These are phyloP conservation scores for Tylopilus sp. DNA, from an alignment of 1,284 basidiomycete species.

Conservation along the genomic window DNA sequence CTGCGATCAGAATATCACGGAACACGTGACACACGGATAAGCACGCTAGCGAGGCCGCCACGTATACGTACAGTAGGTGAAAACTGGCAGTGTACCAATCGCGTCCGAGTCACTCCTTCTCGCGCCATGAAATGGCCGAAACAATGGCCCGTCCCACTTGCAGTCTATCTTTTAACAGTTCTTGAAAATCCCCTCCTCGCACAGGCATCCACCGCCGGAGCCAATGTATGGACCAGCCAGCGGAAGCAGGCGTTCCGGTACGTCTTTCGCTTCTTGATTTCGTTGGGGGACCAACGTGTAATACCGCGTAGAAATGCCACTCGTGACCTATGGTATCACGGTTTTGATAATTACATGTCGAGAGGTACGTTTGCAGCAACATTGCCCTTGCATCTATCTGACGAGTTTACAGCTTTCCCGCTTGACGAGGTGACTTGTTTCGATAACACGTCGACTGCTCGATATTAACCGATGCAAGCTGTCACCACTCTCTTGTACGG, in stretches of 20 bases:
- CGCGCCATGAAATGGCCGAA: slow-evolving; percentile 63
- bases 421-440: slow-evolving; percentile 63
- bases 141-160: slow-evolving; percentile 57
- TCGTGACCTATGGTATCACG: slow-evolving; percentile 79
- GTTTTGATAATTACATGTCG: slow-evolving; percentile 77
- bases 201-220: slow-evolving; percentile 33
- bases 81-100: too few species aligned
- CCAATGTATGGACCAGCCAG: slow-evolving; percentile 54
- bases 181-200: slow-evolving; percentile 46
- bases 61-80: too few species aligned
- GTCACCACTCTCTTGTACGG: slow-evolving; percentile 81
- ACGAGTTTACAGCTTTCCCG: slow-evolving; percentile 62
- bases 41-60: slow-evolving; percentile 1
- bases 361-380: slow-evolving; percentile 52
- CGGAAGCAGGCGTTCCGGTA: slow-evolving; percentile 65
- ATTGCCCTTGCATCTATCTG: background rate
- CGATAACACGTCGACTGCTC: slow-evolving; percentile 2
- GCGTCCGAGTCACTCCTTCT: too few species aligned
- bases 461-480: slow-evolving; percentile 49
- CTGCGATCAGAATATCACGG: background rate
- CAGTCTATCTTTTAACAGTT: slow-evolving; percentile 47
- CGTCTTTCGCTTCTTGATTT: slow-evolving; percentile 17
- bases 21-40: slow-evolving; percentile 25
- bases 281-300: background rate
- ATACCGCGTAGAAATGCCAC: slow-evolving; percentile 56